Conservation (phyloP, 2,329 filamentous ascomycete genomes). For the Pseudogymnoascus pannorum region DNA sequence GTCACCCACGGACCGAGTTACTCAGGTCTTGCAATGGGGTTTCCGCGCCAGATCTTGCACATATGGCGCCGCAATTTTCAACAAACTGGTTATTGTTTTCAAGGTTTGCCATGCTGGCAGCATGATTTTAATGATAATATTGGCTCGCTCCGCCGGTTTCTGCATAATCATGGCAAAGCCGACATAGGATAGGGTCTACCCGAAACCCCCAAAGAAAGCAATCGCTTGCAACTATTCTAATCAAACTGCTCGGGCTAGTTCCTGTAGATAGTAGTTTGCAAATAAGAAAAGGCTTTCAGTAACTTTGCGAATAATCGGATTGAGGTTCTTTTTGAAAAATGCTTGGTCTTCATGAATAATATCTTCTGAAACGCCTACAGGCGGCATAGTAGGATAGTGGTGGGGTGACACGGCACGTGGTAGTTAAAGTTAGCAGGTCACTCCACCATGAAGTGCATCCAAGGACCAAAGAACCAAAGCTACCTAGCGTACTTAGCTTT, state of each 20-base stretch:
- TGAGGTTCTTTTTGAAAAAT: neutral
- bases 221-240: neutral
- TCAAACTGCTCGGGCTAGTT: slow-evolving; percentile 5
- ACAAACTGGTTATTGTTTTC: neutral
- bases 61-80: neutral
- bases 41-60: neutral
- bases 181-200: slow-evolving; percentile 2
- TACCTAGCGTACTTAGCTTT: too few species aligned
- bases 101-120: neutral
- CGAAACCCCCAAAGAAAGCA: neutral
- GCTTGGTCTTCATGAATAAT: neutral
- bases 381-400: neutral
- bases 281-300: neutral
- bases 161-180: slow-evolving; percentile 2
- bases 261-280: slow-evolving; percentile 1
- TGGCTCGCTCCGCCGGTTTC: slow-evolving; percentile 4
- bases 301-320: neutral
- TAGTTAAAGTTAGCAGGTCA: neutral
- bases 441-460: neutral
- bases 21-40: neutral
- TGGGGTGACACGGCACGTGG: too few species aligned
- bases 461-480: neutral
- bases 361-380: too few species aligned
- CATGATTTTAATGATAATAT: slow-evolving; percentile 5
- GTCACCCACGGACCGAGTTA: neutral